These are phyloP conservation scores for Hysterangium stoloniferum DNA, from an alignment of 768 basidiomycete species.

Conservation along the genomic window DNA sequence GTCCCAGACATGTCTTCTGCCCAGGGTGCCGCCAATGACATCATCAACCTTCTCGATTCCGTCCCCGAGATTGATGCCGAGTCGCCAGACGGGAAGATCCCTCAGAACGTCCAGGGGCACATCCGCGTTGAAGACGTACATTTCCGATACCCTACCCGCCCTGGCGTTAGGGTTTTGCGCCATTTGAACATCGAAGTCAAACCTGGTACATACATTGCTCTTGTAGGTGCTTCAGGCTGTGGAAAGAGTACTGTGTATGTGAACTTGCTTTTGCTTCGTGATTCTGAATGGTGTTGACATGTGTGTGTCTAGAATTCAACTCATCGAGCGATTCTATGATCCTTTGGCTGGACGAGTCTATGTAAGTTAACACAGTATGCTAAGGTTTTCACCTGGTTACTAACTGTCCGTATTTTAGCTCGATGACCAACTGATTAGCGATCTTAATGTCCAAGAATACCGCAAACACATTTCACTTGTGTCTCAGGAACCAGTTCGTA, in stretches of 20 bases:
- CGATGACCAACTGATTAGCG: constrained; percentile 66
- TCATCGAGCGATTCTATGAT: constrained; percentile 86
- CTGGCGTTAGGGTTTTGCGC: constrained; percentile 75
- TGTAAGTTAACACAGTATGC: constrained; percentile 27
- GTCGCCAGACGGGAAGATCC: constrained; percentile 53
- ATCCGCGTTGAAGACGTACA: constrained; percentile 73
- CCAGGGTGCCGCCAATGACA: constrained; percentile 63
- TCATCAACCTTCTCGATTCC: constrained; percentile 70
- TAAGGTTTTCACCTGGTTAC: constrained; percentile 8
- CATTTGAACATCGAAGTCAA: constrained; percentile 66
- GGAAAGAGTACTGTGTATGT: constrained; percentile 79
- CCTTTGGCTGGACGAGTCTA: constrained; percentile 66
- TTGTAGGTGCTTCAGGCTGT: constrained; percentile 78
- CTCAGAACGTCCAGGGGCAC: constrained; percentile 43
- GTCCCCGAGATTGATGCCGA: constrained; percentile 76
- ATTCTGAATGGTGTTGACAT: constrained; percentile 12
- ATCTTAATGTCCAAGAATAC: constrained; percentile 80
- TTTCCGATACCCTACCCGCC: constrained; percentile 88
- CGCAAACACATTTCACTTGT: constrained; percentile 84
- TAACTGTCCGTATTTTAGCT: constrained; percentile 32
- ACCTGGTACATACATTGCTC: constrained; percentile 73
- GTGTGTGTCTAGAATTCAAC: constrained; percentile 48
- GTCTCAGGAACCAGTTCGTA: constrained; percentile 68
- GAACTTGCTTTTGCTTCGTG: neutral
- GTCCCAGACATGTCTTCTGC: constrained; percentile 88